Conservation (phyloP, 345 rosid genomes). For the Corymbia maculata region DNA sequence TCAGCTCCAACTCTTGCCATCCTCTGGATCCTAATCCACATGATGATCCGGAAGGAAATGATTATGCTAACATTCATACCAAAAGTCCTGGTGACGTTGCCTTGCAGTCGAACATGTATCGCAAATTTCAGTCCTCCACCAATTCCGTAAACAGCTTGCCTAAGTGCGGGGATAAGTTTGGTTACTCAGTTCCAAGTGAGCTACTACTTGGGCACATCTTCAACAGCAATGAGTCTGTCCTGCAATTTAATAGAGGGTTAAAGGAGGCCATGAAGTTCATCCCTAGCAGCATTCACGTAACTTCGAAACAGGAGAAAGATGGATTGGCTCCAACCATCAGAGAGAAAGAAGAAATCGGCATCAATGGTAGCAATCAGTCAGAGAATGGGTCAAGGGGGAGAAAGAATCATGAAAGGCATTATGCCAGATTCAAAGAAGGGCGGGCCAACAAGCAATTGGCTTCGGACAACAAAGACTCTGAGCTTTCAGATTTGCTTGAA, state of each 20-base stretch:
- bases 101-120: background rate
- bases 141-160: background rate
- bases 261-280: slow-evolving; percentile 39
- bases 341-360: slow-evolving; percentile 3
- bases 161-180: background rate
- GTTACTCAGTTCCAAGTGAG: background rate
- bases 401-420: slow-evolving; percentile 47
- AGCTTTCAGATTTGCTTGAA: slow-evolving; percentile 64
- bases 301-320: slow-evolving; percentile 2
- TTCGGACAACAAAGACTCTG: slow-evolving; percentile 21
- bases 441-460: slow-evolving; percentile 57
- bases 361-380: slow-evolving; percentile 12
- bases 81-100: background rate
- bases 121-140: background rate
- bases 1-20: background rate
- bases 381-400: slow-evolving; percentile 27
- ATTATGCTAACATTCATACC: background rate
- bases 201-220: slow-evolving; percentile 19
- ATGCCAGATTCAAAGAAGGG: slow-evolving; percentile 28
- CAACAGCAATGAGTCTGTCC: slow-evolving; percentile 16
- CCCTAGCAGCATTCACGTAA: slow-evolving; percentile 7
- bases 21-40: slow-evolving; percentile 16
- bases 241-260: slow-evolving; percentile 24
- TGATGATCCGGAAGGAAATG: background rate
- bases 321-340: background rate